Evolutionary conservation across 2,329 filamentous ascomycete genomes (phyloP).

Genomic region (Ophiostoma ulmi): DNA sequence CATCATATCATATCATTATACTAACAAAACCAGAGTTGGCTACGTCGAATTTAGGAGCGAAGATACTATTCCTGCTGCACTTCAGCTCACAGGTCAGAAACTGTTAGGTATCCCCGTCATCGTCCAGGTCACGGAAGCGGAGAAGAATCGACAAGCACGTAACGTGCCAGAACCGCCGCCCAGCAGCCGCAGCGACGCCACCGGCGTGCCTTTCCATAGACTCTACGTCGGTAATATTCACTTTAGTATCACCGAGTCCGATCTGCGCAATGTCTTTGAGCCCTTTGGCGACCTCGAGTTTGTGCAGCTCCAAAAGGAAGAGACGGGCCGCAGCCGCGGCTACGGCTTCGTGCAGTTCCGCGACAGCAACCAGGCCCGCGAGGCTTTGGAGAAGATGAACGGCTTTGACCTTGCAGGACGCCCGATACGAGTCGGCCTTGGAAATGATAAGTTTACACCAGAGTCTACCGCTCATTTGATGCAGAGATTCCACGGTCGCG

Average conservation of each 20-base stretch:
- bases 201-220: constrained; percentile 86
- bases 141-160: constrained; percentile 96
- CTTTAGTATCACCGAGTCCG: constrained; percentile 96
- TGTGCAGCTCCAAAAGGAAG: constrained; percentile 95
- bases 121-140: constrained; percentile 95
- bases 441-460: constrained; percentile 99
- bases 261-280: constrained; percentile 93
- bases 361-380: constrained; percentile 83
- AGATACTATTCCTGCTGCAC: constrained; percentile 85
- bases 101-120: constrained; percentile 98
- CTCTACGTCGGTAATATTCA: constrained; percentile 99
- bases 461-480: constrained; percentile 90
- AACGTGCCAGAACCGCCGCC: constrained; percentile 58
- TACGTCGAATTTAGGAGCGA: constrained; percentile 99
- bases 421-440: constrained; percentile 95
- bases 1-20: neutral
- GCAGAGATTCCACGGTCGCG: constrained; percentile 83
- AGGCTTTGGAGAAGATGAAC: constrained; percentile 98
- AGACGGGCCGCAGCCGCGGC: constrained; percentile 80
- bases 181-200: constrained; percentile 46
- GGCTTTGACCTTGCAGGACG: constrained; percentile 96
- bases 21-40: constrained; percentile 64
- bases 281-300: constrained; percentile 97
- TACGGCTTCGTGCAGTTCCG: constrained; percentile 99
- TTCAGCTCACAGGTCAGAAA: constrained; percentile 97